Evolutionary conservation across 805 yeast species (phyloP).

Genomic region (Yamadazyma ubonensis): DNA sequence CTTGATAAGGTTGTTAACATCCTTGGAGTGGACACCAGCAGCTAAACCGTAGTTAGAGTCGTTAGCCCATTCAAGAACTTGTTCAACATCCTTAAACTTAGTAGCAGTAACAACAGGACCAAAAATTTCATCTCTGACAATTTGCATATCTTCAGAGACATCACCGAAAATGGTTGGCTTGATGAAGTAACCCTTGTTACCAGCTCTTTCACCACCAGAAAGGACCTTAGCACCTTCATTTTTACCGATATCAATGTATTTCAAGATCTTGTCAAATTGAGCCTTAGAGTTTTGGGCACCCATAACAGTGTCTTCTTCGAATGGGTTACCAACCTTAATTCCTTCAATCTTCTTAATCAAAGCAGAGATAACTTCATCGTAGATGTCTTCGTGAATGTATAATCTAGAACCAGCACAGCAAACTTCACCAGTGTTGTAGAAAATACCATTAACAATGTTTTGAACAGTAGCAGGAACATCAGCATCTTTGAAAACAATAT

Average conservation of each 20-base stretch:
- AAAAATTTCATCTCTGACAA: slow-evolving; percentile 87
- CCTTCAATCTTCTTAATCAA: slow-evolving; percentile 57
- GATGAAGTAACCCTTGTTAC: slow-evolving; percentile 67
- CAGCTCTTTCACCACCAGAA: slow-evolving; percentile 78
- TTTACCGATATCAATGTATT: slow-evolving; percentile 73
- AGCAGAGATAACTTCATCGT: slow-evolving; percentile 69
- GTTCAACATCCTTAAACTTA: slow-evolving; percentile 80
- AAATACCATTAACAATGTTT: slow-evolving; percentile 77
- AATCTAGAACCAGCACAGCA: slow-evolving; percentile 95
- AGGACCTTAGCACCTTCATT: slow-evolving; percentile 81
- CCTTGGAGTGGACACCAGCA: slow-evolving; percentile 83
- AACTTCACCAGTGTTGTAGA: slow-evolving; percentile 93
- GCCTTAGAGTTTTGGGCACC: slow-evolving; percentile 88
- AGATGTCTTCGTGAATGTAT: slow-evolving; percentile 80
- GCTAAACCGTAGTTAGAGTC: slow-evolving; percentile 83
- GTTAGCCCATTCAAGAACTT: slow-evolving; percentile 76
- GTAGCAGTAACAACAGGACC: slow-evolving; percentile 90
- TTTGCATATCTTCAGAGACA: slow-evolving; percentile 68
- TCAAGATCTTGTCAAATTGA: slow-evolving; percentile 76
- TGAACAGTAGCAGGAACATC: slow-evolving; percentile 73
- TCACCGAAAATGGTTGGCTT: slow-evolving; percentile 86
- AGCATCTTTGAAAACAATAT: slow-evolving; percentile 83
- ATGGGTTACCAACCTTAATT: slow-evolving; percentile 79
- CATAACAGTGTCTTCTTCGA: slow-evolving; percentile 72
- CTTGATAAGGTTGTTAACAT: slow-evolving; percentile 70